Percentiles rank a stretch among this genome's conserved stretches.
phyloP scores from a whole-genome alignment of 1,284 basidiomycete species.

The Mycena sp. region DNA sequence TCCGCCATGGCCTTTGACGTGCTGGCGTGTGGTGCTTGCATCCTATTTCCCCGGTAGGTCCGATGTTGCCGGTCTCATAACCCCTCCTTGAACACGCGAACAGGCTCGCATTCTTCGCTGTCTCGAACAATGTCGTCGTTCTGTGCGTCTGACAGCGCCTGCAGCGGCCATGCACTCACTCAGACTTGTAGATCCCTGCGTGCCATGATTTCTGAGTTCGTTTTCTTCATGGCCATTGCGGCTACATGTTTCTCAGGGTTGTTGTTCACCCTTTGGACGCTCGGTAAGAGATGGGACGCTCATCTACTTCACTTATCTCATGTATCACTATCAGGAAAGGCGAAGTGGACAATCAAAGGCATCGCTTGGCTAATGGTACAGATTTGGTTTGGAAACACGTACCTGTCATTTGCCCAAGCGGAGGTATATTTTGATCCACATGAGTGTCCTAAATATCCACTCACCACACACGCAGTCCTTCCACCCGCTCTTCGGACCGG shows the following conservation, averaged over 20 bases:
- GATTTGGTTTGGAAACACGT: constrained; percentile 88
- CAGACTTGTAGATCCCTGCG: constrained; percentile 67
- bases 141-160: constrained; percentile 57
- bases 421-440: neutral
- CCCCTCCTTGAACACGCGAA: too few species aligned
- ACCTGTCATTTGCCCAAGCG: constrained; percentile 62
- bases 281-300: too few species aligned
- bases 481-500: constrained; percentile 85
- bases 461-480: constrained; percentile 59
- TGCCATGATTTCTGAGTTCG: constrained; percentile 81
- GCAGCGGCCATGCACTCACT: constrained; percentile 14
- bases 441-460: neutral
- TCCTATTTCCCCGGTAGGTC: constrained; percentile 78
- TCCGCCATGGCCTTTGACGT: constrained; percentile 86
- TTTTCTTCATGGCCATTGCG: constrained; percentile 87
- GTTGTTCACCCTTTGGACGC: constrained; percentile 84
- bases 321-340: constrained; percentile 34
- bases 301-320: too few species aligned
- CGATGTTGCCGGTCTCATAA: too few species aligned
- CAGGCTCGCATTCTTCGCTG: constrained; percentile 83
- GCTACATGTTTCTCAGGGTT: constrained; percentile 89
- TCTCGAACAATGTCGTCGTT: constrained; percentile 86
- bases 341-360: constrained; percentile 25
- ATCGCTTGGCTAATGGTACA: constrained; percentile 48
- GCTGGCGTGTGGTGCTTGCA: constrained; percentile 85